Base-by-base conservation (phyloP, 176 grass and related monocot genomes). In the Carex littledalei region DNA sequence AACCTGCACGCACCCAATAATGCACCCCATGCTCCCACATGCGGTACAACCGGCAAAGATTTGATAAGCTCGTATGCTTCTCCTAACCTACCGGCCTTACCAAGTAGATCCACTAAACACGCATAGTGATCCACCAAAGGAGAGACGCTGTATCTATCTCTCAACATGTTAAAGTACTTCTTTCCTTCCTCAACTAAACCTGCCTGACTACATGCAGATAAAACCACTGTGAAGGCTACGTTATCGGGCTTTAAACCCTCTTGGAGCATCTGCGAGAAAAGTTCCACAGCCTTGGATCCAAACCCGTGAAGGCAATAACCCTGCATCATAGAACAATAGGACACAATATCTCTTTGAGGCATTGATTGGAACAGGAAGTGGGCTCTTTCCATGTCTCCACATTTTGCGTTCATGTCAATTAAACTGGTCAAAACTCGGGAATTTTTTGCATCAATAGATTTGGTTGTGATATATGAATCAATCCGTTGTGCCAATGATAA, bases 301-400 rank as follows among this genome's bases (percentile, higher is more conserved):
- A 80, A 87, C 88, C 96, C 93, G 81, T 95, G 89, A 73, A 98
- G 90, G 76, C 89, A 94, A 87, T 94, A 91, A 34, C 96, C 96
- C 90, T 98, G 93, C 91, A 94, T 98, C 91, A 98, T 83, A 20
- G 91, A 98, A 79, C 88, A 95, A 73, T 94, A 95, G 34, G 93
- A 94, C 55, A 94, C 86, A 55, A 94, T 84, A 73, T 95, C 88
- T 88, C 84, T 91, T 50, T 86, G 86, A 67, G 85, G 87, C 90
- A 98, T 93, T 34, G 91, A 91, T 58, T 91, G 88, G 71, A 98
- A 98, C 56, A 98, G 80, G 69, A 75, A 29, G 62, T 85, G 74
- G 61, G 96, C 96, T 85, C 90, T 94, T 88, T 93, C 91, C 80
- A 98, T 87, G 78, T 92, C 91, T 18, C 96, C 96, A 60, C 96